Conservation (phyloP, 768 basidiomycete genomes). For the Trichaptum fuscoviolaceum region DNA sequence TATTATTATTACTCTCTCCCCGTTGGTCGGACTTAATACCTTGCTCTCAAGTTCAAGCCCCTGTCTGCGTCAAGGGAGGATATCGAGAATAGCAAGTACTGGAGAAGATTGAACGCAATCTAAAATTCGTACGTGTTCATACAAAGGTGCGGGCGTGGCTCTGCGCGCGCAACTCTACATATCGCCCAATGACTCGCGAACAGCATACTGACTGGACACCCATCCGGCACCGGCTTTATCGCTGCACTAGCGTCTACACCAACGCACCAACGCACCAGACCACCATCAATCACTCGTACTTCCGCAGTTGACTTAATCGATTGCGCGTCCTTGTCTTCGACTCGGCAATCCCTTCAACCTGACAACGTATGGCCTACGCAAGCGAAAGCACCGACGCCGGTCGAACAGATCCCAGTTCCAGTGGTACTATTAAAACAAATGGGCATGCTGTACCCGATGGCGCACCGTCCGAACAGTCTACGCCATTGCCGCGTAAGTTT, state of each 20-base stretch:
- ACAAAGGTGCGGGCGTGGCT: not conserved
- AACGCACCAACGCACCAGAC: not conserved
- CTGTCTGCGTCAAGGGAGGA: not conserved
- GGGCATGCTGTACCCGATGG: not conserved
- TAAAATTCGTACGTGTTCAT: not conserved
- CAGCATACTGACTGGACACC: not conserved
- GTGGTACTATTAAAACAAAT: not conserved
- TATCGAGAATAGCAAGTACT: not conserved
- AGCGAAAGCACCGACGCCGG: not conserved
- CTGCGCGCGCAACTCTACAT: not conserved
- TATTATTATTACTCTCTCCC: not conserved
- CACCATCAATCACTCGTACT: not conserved
- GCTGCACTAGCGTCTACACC: not conserved
- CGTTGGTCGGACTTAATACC: not conserved
- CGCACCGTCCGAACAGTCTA: not conserved
- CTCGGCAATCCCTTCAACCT: not conserved
- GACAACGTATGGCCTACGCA: not conserved
- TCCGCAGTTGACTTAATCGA: not conserved
- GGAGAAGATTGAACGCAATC: not conserved
- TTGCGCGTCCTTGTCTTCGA: not conserved
- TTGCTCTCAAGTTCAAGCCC: not conserved
- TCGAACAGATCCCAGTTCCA: too few species aligned
- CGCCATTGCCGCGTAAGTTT: not conserved
- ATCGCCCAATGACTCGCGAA: not conserved
- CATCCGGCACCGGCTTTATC: not conserved